Evolutionary conservation across 2,329 filamentous ascomycete species (phyloP).

Genomic region (Endocalyx cinctus): DNA sequence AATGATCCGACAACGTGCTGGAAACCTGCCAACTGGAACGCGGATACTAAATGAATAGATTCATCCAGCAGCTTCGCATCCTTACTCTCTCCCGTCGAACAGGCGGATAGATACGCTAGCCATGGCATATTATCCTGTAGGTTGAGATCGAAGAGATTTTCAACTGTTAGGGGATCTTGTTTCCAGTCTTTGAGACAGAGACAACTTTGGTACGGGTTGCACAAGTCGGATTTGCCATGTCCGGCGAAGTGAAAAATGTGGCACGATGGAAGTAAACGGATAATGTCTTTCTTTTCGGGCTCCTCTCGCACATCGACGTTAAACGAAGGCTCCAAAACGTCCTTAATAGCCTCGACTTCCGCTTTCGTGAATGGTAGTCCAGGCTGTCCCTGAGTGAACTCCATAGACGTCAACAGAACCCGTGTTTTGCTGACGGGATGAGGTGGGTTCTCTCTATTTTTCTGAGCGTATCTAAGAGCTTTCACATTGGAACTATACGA

Average conservation of each 20-base stretch:
- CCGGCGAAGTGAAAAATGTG: constrained; percentile 39
- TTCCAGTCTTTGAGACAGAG: too few species aligned
- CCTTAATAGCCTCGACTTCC: constrained; percentile 14
- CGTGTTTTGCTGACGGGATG: constrained; percentile 4
- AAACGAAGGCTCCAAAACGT: constrained; percentile 10
- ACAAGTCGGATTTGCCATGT: constrained; percentile 24
- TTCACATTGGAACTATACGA: constrained; percentile 33
- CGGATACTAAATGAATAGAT: too few species aligned
- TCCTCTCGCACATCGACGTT: too few species aligned
- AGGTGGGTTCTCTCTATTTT: neutral
- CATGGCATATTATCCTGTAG: too few species aligned
- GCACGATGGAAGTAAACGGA: constrained; percentile 19
- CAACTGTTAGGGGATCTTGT: too few species aligned
- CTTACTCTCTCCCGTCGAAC: too few species aligned
- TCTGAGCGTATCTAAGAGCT: constrained; percentile 23
- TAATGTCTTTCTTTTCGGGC: constrained; percentile 15
- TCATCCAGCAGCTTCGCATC: too few species aligned
- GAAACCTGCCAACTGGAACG: too few species aligned
- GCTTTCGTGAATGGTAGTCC: constrained; percentile 11
- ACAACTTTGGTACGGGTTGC: constrained; percentile 26
- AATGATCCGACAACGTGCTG: too few species aligned
- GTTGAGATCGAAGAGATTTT: too few species aligned
- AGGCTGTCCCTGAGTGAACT: constrained; percentile 14
- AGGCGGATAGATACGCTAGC: too few species aligned
- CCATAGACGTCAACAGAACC: constrained; percentile 28